Evolutionary conservation across 208 protist genomes (phyloP).

Genomic region (Acanthamoeba castellanii): DNA sequence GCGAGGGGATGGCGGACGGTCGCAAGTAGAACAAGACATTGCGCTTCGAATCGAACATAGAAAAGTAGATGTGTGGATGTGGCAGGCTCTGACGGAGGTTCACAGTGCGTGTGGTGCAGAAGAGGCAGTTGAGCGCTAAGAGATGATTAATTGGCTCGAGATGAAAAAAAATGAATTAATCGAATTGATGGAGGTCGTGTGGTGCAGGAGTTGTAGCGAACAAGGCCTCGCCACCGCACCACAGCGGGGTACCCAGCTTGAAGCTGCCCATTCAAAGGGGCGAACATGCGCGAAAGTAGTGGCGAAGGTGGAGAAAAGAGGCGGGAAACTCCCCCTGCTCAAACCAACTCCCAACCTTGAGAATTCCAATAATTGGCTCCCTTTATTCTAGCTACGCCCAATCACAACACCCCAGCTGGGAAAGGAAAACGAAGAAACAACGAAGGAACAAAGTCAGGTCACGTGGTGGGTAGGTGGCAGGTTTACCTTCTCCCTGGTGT

Average conservation of each 20-base stretch:
- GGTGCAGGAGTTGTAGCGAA: neutral
- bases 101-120: neutral
- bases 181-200: neutral
- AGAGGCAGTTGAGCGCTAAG: no score
- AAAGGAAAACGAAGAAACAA: no score
- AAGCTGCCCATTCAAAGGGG: neutral
- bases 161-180: neutral
- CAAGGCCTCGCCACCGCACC: neutral
- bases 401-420: no score
- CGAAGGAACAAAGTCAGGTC: no score
- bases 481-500: no score
- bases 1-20: neutral
- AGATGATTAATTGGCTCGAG: no score
- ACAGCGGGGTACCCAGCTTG: neutral
- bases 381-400: no score
- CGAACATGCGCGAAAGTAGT: neutral
- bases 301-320: constrained; percentile 5
- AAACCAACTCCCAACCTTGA: neutral
- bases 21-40: constrained; percentile 44
- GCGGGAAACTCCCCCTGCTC: constrained; percentile 5
- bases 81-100: no score
- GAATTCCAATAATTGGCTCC: no score
- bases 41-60: constrained; percentile 50
- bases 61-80: neutral
- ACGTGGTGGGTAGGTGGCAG: no score